Evolutionary conservation across 2,329 filamentous ascomycete genomes (phyloP).

Genomic region (Ophiostoma ulmi): DNA sequence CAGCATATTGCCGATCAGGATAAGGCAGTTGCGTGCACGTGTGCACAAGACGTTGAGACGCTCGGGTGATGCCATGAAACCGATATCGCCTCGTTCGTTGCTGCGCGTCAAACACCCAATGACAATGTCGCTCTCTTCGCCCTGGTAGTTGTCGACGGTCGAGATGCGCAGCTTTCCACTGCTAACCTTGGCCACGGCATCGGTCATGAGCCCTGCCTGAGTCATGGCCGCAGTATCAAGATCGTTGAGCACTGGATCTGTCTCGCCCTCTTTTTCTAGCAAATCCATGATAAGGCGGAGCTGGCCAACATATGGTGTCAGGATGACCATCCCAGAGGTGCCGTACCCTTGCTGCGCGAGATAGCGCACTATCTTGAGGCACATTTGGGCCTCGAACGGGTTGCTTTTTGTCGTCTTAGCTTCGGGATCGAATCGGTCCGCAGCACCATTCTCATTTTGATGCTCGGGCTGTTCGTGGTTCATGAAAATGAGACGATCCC

Average conservation of each 20-base stretch:
- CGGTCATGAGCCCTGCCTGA: slow-evolving; percentile 55
- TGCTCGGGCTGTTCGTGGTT: slow-evolving; percentile 55
- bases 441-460: slow-evolving; percentile 35
- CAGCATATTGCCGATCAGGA: slow-evolving; percentile 64
- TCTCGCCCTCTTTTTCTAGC: slow-evolving; percentile 44
- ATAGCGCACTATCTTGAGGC: slow-evolving; percentile 60
- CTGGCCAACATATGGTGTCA: slow-evolving; percentile 70
- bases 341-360: slow-evolving; percentile 67
- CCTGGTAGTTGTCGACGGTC: slow-evolving; percentile 64
- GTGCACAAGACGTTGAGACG: slow-evolving; percentile 67
- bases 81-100: slow-evolving; percentile 59
- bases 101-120: slow-evolving; percentile 63
- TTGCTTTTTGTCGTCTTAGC: slow-evolving; percentile 57
- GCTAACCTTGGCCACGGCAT: slow-evolving; percentile 36
- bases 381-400: slow-evolving; percentile 59
- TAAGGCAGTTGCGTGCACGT: slow-evolving; percentile 57
- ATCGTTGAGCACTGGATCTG: slow-evolving; percentile 63
- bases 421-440: slow-evolving; percentile 48
- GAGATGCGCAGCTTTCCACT: slow-evolving; percentile 15
- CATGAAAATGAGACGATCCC: slow-evolving; percentile 59
- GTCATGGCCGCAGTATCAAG: slow-evolving; percentile 60
- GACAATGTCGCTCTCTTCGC: slow-evolving; percentile 70
- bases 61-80: slow-evolving; percentile 62
- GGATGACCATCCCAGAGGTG: slow-evolving; percentile 58
- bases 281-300: slow-evolving; percentile 51